A percentile compares a stretch with the other conserved stretches of the same genome.
These are phyloP conservation scores for Stylosanthes scabra DNA, from an alignment of 331 rosid species.

Conservation along the genomic window DNA sequence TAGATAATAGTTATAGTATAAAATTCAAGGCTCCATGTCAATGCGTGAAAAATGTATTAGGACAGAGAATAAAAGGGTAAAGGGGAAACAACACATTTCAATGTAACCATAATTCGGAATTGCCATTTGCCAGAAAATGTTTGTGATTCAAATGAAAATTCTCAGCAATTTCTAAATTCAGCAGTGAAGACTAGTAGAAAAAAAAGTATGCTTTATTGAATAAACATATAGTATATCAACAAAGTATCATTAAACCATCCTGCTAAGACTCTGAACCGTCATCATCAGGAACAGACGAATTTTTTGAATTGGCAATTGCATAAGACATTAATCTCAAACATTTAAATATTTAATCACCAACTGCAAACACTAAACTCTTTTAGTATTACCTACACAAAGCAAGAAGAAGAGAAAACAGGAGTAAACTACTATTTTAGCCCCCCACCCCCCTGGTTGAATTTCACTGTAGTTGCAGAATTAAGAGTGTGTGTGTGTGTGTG, in stretches of 20 bases:
- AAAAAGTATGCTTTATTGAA: background rate
- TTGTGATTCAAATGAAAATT: too few relatives aligned
- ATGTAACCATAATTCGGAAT: constrained; percentile 4
- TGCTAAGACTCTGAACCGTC: too few relatives aligned
- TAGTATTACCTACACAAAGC: background rate
- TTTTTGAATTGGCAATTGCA: background rate
- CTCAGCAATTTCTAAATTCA: too few relatives aligned
- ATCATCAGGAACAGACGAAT: background rate
- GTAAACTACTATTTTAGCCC: too few relatives aligned
- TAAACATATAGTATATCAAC: too few relatives aligned
- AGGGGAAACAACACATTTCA: background rate
- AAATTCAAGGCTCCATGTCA: constrained; percentile 18
- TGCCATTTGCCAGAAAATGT: background rate
- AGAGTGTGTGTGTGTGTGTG: too few relatives aligned
- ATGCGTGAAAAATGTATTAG: constrained; percentile 9
- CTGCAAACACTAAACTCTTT: background rate
- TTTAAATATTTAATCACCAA: background rate
- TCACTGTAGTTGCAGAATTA: too few relatives aligned
- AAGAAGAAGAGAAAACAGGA: too few relatives aligned
- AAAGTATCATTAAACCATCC: background rate
- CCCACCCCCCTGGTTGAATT: too few relatives aligned
- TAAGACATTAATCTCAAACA: too few relatives aligned
- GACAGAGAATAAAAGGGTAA: constrained; percentile 15
- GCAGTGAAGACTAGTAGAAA: background rate
- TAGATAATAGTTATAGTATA: constrained; percentile 9